These are phyloP conservation scores for Wickerhamomyces subpelliculosus DNA, from an alignment of 805 yeast species.

Conservation along the genomic window DNA sequence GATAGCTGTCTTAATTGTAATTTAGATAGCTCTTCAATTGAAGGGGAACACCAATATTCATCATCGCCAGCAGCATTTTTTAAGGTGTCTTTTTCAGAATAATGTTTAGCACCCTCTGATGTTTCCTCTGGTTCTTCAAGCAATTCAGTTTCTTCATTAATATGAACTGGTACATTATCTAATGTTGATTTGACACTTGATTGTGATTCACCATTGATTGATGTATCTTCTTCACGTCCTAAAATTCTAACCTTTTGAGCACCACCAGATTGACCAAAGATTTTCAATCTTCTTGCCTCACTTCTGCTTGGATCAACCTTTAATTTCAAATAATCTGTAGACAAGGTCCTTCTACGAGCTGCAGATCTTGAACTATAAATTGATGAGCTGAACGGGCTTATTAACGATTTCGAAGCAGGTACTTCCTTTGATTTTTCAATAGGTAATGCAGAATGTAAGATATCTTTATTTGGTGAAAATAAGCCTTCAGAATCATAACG, in stretches of 20 bases:
- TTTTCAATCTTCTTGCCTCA: slow-evolving; percentile 34
- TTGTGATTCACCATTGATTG: slow-evolving; percentile 12
- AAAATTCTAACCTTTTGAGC: slow-evolving; percentile 21
- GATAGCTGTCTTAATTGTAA: slow-evolving; percentile 42
- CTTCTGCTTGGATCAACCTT: slow-evolving; percentile 35
- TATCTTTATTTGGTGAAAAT: slow-evolving; percentile 27
- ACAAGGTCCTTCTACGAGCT: slow-evolving; percentile 18
- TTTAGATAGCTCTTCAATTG: slow-evolving; percentile 40
- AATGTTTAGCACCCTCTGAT: slow-evolving; percentile 3
- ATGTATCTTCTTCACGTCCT: slow-evolving; percentile 13
- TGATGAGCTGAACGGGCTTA: slow-evolving; percentile 4
- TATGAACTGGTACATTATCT: background rate
- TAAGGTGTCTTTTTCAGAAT: background rate
- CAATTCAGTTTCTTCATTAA: background rate
- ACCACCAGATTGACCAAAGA: slow-evolving; percentile 24
- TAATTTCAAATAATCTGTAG: slow-evolving; percentile 22
- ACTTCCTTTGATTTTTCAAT: slow-evolving; percentile 10
- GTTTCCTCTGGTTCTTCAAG: background rate
- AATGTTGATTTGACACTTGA: slow-evolving; percentile 1
- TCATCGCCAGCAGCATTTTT: slow-evolving; percentile 3
- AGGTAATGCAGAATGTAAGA: slow-evolving; percentile 11
- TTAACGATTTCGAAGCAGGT: slow-evolving; percentile 1
- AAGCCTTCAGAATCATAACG: slow-evolving; percentile 28
- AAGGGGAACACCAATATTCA: slow-evolving; percentile 72
- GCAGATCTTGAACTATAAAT: slow-evolving; percentile 7